Conservation (phyloP, 2,329 filamentous ascomycete species). For the Fusarium cyanostomum region DNA sequence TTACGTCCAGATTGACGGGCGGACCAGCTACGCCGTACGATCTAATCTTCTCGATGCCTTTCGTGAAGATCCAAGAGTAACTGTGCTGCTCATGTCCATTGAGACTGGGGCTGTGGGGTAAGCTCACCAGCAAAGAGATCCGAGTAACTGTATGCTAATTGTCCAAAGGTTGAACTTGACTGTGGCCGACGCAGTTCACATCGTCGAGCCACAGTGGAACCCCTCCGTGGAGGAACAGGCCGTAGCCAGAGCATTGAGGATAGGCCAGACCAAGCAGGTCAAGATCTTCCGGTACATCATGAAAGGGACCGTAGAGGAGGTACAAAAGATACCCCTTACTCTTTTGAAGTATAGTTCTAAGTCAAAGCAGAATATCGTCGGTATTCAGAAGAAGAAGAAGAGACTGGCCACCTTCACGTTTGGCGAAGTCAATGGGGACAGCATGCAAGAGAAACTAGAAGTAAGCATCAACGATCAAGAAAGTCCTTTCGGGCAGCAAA, state of each 20-base stretch:
- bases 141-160: background rate
- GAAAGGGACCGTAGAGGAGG: constrained; percentile 15
- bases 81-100: constrained; percentile 12
- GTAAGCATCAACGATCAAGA: background rate
- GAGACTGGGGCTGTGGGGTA: constrained; percentile 21
- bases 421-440: background rate
- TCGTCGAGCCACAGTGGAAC: constrained; percentile 30
- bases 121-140: background rate
- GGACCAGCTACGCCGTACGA: constrained; percentile 3
- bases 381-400: constrained; percentile 13
- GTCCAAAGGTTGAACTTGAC: constrained; percentile 5
- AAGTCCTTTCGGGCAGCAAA: background rate
- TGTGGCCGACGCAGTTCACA: constrained; percentile 5
- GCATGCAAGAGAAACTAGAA: constrained; percentile 9
- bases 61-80: background rate
- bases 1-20: constrained; percentile 2
- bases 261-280: constrained; percentile 16
- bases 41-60: background rate
- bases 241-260: constrained; percentile 6
- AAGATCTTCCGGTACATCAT: constrained; percentile 20
- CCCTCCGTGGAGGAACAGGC: constrained; percentile 20
- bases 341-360: background rate
- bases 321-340: background rate
- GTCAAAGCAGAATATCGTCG: constrained; percentile 2
- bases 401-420: constrained; percentile 13